These are phyloP conservation scores for Aspergillus amoenus DNA, from an alignment of 2,329 filamentous ascomycete genomes.

Conservation along the genomic window DNA sequence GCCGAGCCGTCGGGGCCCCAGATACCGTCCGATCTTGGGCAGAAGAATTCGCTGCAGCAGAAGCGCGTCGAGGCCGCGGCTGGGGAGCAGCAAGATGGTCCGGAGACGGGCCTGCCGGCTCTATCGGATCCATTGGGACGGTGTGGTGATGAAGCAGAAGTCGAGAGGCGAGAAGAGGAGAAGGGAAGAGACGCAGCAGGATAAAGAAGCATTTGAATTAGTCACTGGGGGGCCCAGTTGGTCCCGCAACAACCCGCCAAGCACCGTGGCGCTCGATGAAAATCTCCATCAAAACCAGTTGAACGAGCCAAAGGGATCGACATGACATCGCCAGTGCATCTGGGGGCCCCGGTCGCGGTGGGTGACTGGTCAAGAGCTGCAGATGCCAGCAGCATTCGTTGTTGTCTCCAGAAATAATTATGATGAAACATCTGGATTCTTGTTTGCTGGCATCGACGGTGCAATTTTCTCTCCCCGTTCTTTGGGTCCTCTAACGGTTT, in stretches of 20 bases:
- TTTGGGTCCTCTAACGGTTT: background rate
- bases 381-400: background rate
- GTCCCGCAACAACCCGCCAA: background rate
- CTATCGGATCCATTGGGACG: slow-evolving; percentile 40
- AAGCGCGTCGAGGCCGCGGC: slow-evolving; percentile 14
- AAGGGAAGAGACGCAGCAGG: background rate
- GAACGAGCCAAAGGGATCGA: background rate
- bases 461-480: background rate
- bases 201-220: slow-evolving; percentile 2
- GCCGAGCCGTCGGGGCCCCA: slow-evolving; percentile 15
- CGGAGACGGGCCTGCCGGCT: slow-evolving; percentile 27
- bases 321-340: slow-evolving; percentile 1
- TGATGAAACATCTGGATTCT: slow-evolving; percentile 1
- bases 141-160: background rate
- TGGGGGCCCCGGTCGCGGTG: background rate
- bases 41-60: slow-evolving; percentile 12
- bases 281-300: slow-evolving; percentile 3
- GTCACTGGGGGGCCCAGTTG: background rate
- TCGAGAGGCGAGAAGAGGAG: background rate
- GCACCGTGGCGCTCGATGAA: slow-evolving; percentile 1
- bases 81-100: slow-evolving; percentile 13
- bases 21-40: slow-evolving; percentile 21
- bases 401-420: background rate
- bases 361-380: background rate
- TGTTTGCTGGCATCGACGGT: background rate